phyloP scores from a whole-genome alignment of 805 yeast genomes.

The Candida fluviatilis region DNA sequence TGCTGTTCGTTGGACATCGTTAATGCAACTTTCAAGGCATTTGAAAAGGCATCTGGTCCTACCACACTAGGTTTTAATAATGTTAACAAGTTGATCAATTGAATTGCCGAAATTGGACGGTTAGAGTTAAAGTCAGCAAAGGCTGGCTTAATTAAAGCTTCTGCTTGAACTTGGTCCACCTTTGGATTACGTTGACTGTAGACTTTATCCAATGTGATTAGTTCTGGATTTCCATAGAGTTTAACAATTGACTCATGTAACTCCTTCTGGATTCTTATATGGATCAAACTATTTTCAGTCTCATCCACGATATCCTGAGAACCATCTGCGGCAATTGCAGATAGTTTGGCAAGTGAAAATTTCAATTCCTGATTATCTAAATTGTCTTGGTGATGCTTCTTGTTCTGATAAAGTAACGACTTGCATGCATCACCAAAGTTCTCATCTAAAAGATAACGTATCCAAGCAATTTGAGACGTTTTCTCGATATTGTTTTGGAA shows the following conservation, averaged over 20 bases:
- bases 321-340: conserved; percentile 42
- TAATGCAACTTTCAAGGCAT: conserved; percentile 51
- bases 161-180: conserved; percentile 1
- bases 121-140: conserved; percentile 3
- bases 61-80: conserved; percentile 30
- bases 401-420: conserved; percentile 27
- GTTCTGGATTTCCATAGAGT: conserved; percentile 9
- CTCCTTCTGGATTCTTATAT: conserved; percentile 47
- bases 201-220: conserved; percentile 3
- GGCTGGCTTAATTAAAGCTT: conserved; percentile 1
- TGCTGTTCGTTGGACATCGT: conserved; percentile 25
- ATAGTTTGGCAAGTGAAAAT: conserved; percentile 68
- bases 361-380: conserved; percentile 49
- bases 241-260: conserved; percentile 18
- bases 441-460: conserved; percentile 52
- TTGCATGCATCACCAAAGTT: conserved; percentile 49
- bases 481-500: conserved; percentile 39
- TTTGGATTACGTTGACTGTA: not conserved
- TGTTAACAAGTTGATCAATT: conserved; percentile 51
- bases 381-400: conserved; percentile 7
- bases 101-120: conserved; percentile 12
- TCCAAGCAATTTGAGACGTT: conserved; percentile 66
- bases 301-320: conserved; percentile 29
- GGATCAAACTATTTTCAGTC: conserved; percentile 48
- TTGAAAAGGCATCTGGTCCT: conserved; percentile 20